Percentiles rank a stretch among this genome's conserved stretches.
Conservation (phyloP, 2,329 filamentous ascomycete genomes). For the Zymoseptoria pseudotritici region DNA sequence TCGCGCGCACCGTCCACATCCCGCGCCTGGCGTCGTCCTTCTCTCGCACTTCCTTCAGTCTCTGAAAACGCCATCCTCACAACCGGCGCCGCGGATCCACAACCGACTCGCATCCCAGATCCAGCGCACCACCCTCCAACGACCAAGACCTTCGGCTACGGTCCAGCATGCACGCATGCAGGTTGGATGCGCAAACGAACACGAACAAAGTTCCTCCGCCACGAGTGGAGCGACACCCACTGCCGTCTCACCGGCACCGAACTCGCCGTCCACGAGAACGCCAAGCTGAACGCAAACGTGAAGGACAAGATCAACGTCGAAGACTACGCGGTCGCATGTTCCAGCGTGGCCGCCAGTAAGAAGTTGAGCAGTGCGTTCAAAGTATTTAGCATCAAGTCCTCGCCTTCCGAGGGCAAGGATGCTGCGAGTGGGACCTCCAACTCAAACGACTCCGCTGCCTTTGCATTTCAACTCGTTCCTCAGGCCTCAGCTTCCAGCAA, state of each 20-base stretch:
- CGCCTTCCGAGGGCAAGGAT: constrained; percentile 33
- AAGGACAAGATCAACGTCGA: constrained; percentile 80
- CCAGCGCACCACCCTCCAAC: constrained; percentile 27
- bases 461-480: constrained; percentile 79
- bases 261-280: constrained; percentile 59
- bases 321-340: constrained; percentile 82
- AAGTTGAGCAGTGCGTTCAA: constrained; percentile 87
- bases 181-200: constrained; percentile 89
- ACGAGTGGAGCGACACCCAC: constrained; percentile 90
- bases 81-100: constrained; percentile 11
- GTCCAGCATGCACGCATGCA: constrained; percentile 47
- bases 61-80: constrained; percentile 35
- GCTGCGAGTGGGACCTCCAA: not conserved
- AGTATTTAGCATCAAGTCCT: constrained; percentile 56
- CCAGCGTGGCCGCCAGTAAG: constrained; percentile 62
- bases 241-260: constrained; percentile 64
- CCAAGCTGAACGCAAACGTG: constrained; percentile 51
- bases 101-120: constrained; percentile 17
- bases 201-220: constrained; percentile 76
- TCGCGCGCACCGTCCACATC: constrained; percentile 37
- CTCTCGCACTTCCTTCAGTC: constrained; percentile 33
- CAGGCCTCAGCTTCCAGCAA: constrained; percentile 39
- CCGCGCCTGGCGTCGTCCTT: constrained; percentile 51
- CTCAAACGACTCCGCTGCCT: constrained; percentile 46
- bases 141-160: constrained; percentile 28